Evolutionary conservation across 75 land plant genomes (phyloP).

Genomic region (Azolla pinnata): DNA sequence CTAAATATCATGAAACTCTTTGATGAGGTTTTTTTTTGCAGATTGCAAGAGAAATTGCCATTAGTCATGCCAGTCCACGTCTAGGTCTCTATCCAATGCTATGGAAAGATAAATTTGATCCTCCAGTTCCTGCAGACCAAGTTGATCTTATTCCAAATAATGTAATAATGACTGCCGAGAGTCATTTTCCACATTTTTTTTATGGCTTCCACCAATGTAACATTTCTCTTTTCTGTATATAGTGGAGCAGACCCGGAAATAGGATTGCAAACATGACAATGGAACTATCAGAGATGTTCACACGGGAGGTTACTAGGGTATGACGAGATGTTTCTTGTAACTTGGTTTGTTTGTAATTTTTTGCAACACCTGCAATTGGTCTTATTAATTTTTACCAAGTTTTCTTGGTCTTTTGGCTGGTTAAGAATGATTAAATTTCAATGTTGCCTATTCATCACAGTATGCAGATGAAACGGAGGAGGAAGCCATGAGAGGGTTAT

Average conservation of each 20-base stretch:
- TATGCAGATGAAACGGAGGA: slow-evolving; percentile 30
- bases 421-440: not conserved
- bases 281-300: slow-evolving; percentile 28
- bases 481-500: slow-evolving; percentile 22
- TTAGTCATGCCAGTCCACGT: slow-evolving; percentile 20
- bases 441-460: slow-evolving; percentile 5
- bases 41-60: slow-evolving; percentile 28
- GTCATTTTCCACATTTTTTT: not conserved
- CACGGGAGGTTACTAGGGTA: slow-evolving; percentile 28
- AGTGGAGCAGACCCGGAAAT: slow-evolving; percentile 27
- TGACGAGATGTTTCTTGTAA: not conserved
- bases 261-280: slow-evolving; percentile 21
- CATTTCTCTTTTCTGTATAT: slow-evolving; percentile 4
- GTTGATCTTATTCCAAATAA: slow-evolving; percentile 20
- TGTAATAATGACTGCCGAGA: not conserved
- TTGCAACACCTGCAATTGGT: not conserved
- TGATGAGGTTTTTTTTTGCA: too few species aligned
- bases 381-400: not conserved
- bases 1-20: too few species aligned
- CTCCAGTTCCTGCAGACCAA: slow-evolving; percentile 22
- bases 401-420: not conserved
- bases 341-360: not conserved
- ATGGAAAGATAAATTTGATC: slow-evolving; percentile 27
- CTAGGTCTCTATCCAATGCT: slow-evolving; percentile 23
- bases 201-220: too few species aligned